phyloP scores from a whole-genome alignment of 192 early-diverging fungal species.

The Funneliformis geosporum region DNA sequence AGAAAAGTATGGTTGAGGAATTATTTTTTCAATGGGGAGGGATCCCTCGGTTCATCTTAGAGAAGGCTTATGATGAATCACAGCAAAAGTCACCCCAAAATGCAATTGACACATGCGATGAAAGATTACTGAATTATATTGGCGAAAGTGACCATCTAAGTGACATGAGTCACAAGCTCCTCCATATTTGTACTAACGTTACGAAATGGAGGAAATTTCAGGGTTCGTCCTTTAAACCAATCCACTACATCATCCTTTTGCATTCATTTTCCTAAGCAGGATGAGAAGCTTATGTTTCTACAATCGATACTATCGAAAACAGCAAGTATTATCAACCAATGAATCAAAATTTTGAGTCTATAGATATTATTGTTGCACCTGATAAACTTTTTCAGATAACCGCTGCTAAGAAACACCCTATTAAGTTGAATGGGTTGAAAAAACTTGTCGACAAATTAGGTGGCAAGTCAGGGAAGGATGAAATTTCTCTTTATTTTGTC shows the following conservation, averaged over 20 bases:
- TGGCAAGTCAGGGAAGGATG: too few species aligned
- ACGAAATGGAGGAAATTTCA: neutral
- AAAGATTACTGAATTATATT: too few species aligned
- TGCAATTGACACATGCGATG: too few species aligned
- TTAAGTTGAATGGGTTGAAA: slow-evolving; percentile 17
- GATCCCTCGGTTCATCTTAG: too few species aligned
- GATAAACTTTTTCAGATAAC: slow-evolving; percentile 10
- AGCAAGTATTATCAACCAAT: neutral
- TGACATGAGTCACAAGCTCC: too few species aligned
- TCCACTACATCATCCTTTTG: neutral
- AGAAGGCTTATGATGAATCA: too few species aligned
- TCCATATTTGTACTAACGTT: neutral
- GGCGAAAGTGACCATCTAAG: too few species aligned
- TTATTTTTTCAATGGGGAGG: too few species aligned
- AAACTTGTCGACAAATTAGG: neutral
- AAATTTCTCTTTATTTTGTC: too few species aligned
- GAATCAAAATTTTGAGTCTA: neutral
- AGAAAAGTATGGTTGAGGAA: too few species aligned
- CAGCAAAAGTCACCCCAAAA: too few species aligned
- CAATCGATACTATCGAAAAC: neutral
- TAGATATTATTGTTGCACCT: neutral
- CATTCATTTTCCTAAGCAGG: neutral
- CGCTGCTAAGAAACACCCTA: neutral
- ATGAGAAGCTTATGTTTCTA: neutral
- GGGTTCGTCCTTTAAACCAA: neutral